Conservation (phyloP, 495 filamentous ascomycete genomes). For the Penicillium steckii region DNA sequence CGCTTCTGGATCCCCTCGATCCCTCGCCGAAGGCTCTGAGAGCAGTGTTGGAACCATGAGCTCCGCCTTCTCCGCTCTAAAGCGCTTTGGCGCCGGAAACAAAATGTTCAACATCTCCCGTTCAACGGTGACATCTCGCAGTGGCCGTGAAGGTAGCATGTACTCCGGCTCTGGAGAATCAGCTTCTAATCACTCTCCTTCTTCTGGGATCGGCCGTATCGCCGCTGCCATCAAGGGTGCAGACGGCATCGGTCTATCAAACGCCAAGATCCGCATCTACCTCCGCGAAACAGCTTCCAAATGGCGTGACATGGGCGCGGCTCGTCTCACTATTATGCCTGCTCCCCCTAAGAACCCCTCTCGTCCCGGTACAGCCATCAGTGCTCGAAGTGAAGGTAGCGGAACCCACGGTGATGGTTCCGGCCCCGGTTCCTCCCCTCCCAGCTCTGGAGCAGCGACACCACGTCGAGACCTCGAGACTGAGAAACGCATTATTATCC, state of each 20-base stretch:
- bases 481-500: conserved; percentile 81
- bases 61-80: conserved; percentile 70
- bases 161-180: conserved; percentile 60
- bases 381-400: conserved; percentile 26
- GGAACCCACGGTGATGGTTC: conserved; percentile 12
- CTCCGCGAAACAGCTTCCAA: conserved; percentile 69
- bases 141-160: conserved; percentile 57
- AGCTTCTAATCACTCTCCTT: conserved; percentile 35
- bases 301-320: conserved; percentile 90
- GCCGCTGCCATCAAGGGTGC: conserved; percentile 52
- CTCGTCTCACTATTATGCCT: conserved; percentile 76
- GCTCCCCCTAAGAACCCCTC: conserved; percentile 53
- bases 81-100: conserved; percentile 61
- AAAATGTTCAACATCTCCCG: conserved; percentile 77
- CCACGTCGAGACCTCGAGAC: conserved; percentile 39
- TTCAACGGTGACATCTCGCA: conserved; percentile 57
- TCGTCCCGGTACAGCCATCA: conserved; percentile 33
- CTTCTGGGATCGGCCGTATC: conserved; percentile 56
- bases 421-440: conserved; percentile 18
- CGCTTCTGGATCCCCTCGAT: conserved; percentile 51
- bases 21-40: conserved; percentile 54
- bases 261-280: conserved; percentile 82
- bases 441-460: conserved; percentile 35
- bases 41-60: conserved; percentile 58
- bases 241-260: conserved; percentile 61